phyloP scores from a whole-genome alignment of 2,329 filamentous ascomycete species.

The Colletotrichum theobromicola region DNA sequence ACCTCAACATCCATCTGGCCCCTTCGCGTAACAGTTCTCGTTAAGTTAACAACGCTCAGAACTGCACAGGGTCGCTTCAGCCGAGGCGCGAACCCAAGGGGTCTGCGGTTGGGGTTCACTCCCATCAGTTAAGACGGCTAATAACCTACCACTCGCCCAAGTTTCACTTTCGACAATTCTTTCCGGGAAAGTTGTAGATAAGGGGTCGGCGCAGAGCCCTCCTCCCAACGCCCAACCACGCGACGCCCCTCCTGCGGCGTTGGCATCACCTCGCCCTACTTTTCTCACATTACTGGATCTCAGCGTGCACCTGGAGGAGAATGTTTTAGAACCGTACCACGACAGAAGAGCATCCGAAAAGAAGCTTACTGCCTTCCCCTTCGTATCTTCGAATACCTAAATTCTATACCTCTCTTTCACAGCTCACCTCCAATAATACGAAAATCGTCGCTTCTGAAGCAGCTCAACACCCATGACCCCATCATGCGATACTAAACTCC shows the following conservation, averaged over 20 bases:
- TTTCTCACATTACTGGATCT: not conserved
- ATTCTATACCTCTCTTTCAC: conserved; percentile 1
- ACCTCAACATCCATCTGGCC: not conserved
- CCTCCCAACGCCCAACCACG: not conserved
- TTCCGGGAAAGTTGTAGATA: not conserved
- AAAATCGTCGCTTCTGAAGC: not conserved
- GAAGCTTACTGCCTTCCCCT: not conserved
- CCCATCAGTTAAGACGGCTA: not conserved
- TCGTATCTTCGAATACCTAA: not conserved
- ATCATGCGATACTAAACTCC: conserved; percentile 74
- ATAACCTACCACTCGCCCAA: not conserved
- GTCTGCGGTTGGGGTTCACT: not conserved
- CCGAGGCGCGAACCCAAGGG: not conserved
- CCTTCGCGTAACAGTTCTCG: not conserved
- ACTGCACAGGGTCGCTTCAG: not conserved
- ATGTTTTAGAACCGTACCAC: not conserved
- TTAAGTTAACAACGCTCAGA: not conserved
- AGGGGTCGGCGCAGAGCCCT: not conserved
- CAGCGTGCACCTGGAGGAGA: not conserved
- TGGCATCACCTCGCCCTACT: not conserved
- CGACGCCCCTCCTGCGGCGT: not conserved
- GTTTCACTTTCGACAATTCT: not conserved
- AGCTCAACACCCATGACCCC: not conserved
- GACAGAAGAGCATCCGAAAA: not conserved
- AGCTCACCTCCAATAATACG: not conserved